phyloP scores from a whole-genome alignment of 2,329 filamentous ascomycete genomes.

The Rasamsonia emersonii region DNA sequence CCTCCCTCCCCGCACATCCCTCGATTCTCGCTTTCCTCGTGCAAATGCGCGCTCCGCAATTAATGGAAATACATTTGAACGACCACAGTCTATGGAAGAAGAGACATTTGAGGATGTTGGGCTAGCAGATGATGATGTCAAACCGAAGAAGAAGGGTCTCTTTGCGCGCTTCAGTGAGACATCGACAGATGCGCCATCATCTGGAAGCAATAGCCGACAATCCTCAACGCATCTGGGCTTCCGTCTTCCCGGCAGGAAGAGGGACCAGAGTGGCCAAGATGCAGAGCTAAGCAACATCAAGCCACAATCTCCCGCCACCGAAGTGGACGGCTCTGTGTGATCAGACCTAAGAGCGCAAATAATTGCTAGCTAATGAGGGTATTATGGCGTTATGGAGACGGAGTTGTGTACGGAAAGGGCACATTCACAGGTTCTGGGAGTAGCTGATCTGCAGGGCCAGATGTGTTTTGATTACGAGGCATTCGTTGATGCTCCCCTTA shows the following conservation, averaged over 20 bases:
- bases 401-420: too few species aligned
- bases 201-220: slow-evolving; percentile 32
- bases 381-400: not conserved
- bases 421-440: too few species aligned
- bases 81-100: slow-evolving; percentile 59
- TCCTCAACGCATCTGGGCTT: slow-evolving; percentile 48
- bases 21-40: slow-evolving; percentile 64
- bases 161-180: slow-evolving; percentile 64
- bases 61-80: slow-evolving; percentile 49
- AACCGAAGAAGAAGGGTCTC: slow-evolving; percentile 71
- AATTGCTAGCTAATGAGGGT: not conserved
- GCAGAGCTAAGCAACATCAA: slow-evolving; percentile 63
- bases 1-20: slow-evolving; percentile 61
- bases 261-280: slow-evolving; percentile 60
- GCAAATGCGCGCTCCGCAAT: slow-evolving; percentile 55
- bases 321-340: slow-evolving; percentile 6
- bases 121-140: slow-evolving; percentile 61
- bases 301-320: slow-evolving; percentile 10
- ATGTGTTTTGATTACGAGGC: too few species aligned
- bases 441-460: too few species aligned
- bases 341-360: too few species aligned
- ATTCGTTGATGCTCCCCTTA: too few species aligned
- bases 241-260: slow-evolving; percentile 62
- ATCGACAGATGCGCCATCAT: slow-evolving; percentile 24
- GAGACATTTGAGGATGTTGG: slow-evolving; percentile 87